Evolutionary conservation across 768 basidiomycete species (phyloP).

Genomic region (Crassisporium funariophilum): DNA sequence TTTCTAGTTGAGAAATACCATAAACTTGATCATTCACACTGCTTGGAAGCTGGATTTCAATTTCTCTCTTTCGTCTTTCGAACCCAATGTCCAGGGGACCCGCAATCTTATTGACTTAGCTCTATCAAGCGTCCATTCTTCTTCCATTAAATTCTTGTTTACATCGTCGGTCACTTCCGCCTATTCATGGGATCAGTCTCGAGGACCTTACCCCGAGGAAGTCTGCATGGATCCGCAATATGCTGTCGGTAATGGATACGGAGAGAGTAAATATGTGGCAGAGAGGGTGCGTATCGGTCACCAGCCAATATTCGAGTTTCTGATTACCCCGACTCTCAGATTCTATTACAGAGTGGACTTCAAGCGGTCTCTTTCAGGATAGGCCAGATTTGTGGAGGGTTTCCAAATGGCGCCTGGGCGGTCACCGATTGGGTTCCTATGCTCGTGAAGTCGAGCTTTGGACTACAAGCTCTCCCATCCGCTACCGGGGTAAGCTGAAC

Average conservation of each 20-base stretch:
- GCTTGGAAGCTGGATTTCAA: constrained; percentile 56
- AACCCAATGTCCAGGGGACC: constrained; percentile 41
- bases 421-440: constrained; percentile 42
- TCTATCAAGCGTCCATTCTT: constrained; percentile 24
- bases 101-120: constrained; percentile 44
- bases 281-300: constrained; percentile 29
- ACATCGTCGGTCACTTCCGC: constrained; percentile 34
- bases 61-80: constrained; percentile 42
- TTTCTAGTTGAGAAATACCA: constrained; percentile 27
- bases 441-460: constrained; percentile 36
- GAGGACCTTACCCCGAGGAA: constrained; percentile 36
- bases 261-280: constrained; percentile 35
- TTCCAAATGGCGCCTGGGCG: constrained; percentile 39
- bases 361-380: constrained; percentile 33
- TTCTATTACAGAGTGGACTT: constrained; percentile 32
- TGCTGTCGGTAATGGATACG: constrained; percentile 32
- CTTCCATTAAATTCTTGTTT: constrained; percentile 40
- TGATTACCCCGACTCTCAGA: constrained; percentile 15
- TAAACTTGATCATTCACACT: constrained; percentile 43
- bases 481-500: constrained; percentile 30
- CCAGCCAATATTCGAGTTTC: not conserved
- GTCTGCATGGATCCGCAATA: constrained; percentile 24
- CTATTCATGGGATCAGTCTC: constrained; percentile 28
- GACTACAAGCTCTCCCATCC: constrained; percentile 29
- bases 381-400: constrained; percentile 40